Conservation (phyloP, 345 rosid genomes). For the Citrus maxima region DNA sequence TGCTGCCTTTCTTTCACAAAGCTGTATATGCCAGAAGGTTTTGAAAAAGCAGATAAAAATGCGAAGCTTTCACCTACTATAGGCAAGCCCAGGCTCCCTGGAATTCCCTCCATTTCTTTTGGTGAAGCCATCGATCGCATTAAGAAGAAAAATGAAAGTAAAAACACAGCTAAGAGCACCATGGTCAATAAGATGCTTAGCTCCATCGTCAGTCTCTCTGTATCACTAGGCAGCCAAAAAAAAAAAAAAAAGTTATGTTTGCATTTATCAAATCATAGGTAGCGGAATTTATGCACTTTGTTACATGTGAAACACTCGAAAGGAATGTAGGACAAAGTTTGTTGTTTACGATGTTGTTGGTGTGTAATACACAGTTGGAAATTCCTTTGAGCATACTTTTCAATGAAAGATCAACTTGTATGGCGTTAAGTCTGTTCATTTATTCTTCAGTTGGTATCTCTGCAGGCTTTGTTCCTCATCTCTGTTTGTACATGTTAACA, state of each 20-base stretch:
- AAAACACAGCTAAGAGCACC: slow-evolving; percentile 21
- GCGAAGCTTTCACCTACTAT: slow-evolving; percentile 57
- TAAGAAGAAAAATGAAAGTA: slow-evolving; percentile 23
- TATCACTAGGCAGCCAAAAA: neutral
- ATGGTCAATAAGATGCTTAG: slow-evolving; percentile 27
- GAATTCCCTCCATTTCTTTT: slow-evolving; percentile 52
- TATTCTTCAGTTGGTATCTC: neutral
- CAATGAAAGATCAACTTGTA: neutral
- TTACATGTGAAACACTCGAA: neutral
- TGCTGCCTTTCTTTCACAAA: slow-evolving; percentile 58
- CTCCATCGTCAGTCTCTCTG: slow-evolving; percentile 34
- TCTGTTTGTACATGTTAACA: neutral
- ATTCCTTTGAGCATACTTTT: neutral
- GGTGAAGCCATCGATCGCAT: slow-evolving; percentile 39
- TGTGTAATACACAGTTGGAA: neutral
- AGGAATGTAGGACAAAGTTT: neutral
- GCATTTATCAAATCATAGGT: neutral
- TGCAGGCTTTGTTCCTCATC: neutral
- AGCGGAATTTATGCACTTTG: neutral
- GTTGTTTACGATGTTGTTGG: neutral
- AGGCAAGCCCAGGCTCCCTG: slow-evolving; percentile 64
- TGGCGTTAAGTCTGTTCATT: neutral
- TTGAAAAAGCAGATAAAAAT: slow-evolving; percentile 50
- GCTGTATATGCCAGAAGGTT: slow-evolving; percentile 53
- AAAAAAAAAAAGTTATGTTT: neutral